Evolutionary conservation across 805 yeast species (phyloP), one percentile per base, ranked within the genome.

Genomic region (Hanseniaspora singularis): DNA sequence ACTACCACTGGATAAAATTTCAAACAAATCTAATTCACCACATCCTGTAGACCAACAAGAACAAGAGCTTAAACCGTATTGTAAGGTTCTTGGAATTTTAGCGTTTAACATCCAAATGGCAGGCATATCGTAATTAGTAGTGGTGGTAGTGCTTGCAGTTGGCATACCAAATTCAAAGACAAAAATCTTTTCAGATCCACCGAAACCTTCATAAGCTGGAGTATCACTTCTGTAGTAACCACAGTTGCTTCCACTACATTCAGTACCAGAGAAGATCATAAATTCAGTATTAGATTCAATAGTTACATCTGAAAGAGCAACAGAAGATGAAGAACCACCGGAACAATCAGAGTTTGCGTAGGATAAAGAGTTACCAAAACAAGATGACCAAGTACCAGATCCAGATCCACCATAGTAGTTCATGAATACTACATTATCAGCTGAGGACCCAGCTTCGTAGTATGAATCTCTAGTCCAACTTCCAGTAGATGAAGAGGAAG

Each of bases 41-140:
- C 98, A 92, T 52, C 97, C 97, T 47, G 94, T 73, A 46, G 74
- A 58, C 98, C 98, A 92, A 75, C 98, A 92, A 31, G 96, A 86
- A 72, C 97, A 92, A 18, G 74, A 62, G 22, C 79, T 63, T 51
- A 70, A 69, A 64, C 96, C 96, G 68, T 92, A 92, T 70, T 92
- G 97, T 59, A 79, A 68, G 55, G 96, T 88, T 74, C 98, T 85
- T 68, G 98, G 96, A 61, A 88, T 80, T 72, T 84, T 83, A 52
- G 95, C 95, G 65, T 88, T 88, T 64, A 88, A 76, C 65, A 88
- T 70, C 97, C 97, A 88, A 57, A 88, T 74, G 52, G 98, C 97
- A 55, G 98, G 98, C 97, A 92, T 89, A 65, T 92, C 96, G 59
- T 73, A 72, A 72, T 88, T 87, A 49, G 59, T 57, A 19, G 41